Evolutionary conservation across 1,284 basidiomycete species (phyloP), one percentile per base, ranked within the genome.

Genomic region (Microstroma glucosiphilum): DNA sequence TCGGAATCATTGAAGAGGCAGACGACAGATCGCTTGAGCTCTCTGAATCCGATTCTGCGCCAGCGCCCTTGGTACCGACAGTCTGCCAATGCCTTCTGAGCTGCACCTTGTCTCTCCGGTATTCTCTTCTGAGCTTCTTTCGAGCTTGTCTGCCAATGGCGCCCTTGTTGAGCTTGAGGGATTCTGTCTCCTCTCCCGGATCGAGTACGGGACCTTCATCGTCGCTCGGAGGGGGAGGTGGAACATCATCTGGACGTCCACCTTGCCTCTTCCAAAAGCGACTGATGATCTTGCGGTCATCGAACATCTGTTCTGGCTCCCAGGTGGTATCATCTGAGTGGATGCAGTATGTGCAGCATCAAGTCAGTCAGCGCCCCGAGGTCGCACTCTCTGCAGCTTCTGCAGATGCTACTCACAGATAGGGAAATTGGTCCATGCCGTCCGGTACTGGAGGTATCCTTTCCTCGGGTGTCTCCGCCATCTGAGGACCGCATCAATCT

Each of bases 241-340:
- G 46, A 48, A 48, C 23, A 12, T 48, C 46, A n/a, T 48, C 46
- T 48, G 46, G 46, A n/a, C 46, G 17, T n/a, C 46, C 46, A 7
- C 46, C 46, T 12, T 23, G 17, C 12, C n/a, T n/a, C 46, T 48
- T 23, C 46, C 46, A 48, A 12, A 48, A 48, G 30, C 30, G 30
- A 37, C 30, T 37, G 30, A 37, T 37, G 30, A 37, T 9, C 30
- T 37, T 37, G 30, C 30, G 30, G n/a, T 48, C 46, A 48, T 48
- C 46, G 46, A 48, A 48, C n/a, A n/a, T n/a, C 23, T 48, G 46
- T 12, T 48, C 46, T 48, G 46, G 46, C 46, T 48, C 46, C 46
- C 46, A 48, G 6, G 46, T 48, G 46, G 30, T 37, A 37, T 37
- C 30, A 37, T 48, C 23, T 48, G 46, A 48, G 46, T 6, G 46